Evolutionary conservation across 1,284 basidiomycete species (phyloP), one percentile per base, ranked within the genome.

Genomic region (Termitomyces sp.): DNA sequence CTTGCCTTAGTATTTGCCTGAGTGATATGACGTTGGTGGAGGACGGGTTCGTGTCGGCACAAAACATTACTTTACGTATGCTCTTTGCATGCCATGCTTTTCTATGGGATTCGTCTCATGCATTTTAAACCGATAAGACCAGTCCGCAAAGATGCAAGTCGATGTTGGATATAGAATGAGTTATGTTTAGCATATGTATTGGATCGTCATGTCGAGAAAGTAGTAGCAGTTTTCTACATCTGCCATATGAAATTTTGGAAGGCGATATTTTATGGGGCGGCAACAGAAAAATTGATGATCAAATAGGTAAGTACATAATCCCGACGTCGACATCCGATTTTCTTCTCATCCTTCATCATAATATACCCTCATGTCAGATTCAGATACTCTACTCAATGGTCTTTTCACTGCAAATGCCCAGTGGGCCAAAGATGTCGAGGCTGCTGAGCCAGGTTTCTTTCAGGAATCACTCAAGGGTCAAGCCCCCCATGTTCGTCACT

Each of bases 371-470:
- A 61, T 60, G 56, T 36, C 58, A 15, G 42, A 39, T 6, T 51
- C 56, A 36, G 54, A 65, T 61, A 60, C 70, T 12, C 58, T 69
- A 50, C 67, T 82, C 43, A 67, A 66, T 19, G 70, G 69, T 4
- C 69, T 88, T 54, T 77, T 88, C 58, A 66, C 72, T 24, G 70
- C 77, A 53, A 90, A 90, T 68, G 68, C 73, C 3, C 71, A 73
- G 58, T 90, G 87, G 88, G 82, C 86, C 0, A 66, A 72, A 31
- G 78, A 81, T 34, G 81, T 88, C 53, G 61, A 75, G 39, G 55
- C 64, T 17, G 67, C 73, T n/a, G 79, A 90, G 39, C 84, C 88
- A 1, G 72, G 70, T 13, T 89, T 92, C 61, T 87, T 92, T 55
- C 61, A 71, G 5, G 64, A 79, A 58, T 78, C 73, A 3, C 81